These are phyloP conservation scores for Populus trichocarpa DNA, from an alignment of 441 rosid species.

Conservation along the genomic window DNA sequence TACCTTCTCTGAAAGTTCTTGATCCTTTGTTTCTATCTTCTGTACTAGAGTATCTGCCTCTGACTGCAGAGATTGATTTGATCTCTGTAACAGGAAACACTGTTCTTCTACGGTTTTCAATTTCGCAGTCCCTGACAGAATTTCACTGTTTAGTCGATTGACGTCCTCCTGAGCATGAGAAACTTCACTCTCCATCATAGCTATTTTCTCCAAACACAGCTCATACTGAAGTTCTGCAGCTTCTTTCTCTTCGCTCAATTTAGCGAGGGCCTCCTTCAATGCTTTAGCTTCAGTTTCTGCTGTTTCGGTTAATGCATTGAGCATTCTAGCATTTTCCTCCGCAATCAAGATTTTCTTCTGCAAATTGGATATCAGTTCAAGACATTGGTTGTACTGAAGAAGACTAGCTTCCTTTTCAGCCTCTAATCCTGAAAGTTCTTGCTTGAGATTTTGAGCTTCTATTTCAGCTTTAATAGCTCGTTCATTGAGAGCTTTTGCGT, in stretches of 20 bases:
- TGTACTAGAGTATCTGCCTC: conserved; percentile 60
- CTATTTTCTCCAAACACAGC: conserved; percentile 60
- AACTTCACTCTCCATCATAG: conserved; percentile 62
- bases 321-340: conserved; percentile 51
- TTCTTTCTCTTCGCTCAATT: conserved; percentile 62
- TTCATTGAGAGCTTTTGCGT: conserved; percentile 57
- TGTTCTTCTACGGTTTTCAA: conserved; percentile 65
- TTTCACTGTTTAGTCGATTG: conserved; percentile 55
- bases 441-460: conserved; percentile 64
- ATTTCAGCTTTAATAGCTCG: conserved; percentile 59
- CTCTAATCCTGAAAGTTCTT: conserved; percentile 47
- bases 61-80: conserved; percentile 57
- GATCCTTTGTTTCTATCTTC: conserved; percentile 67
- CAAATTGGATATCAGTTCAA: conserved; percentile 59
- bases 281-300: conserved; percentile 64
- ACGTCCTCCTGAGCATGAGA: conserved; percentile 56
- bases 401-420: conserved; percentile 70
- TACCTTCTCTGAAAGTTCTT: conserved; percentile 62
- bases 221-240: conserved; percentile 53
- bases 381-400: conserved; percentile 65
- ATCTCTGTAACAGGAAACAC: conserved; percentile 46
- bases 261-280: conserved; percentile 52
- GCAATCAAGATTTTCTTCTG: conserved; percentile 54
- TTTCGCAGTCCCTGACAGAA: conserved; percentile 53
- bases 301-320: conserved; percentile 45